Evolutionary conservation across 1,284 basidiomycete genomes (phyloP).

Genomic region (Gomphus bonarii): DNA sequence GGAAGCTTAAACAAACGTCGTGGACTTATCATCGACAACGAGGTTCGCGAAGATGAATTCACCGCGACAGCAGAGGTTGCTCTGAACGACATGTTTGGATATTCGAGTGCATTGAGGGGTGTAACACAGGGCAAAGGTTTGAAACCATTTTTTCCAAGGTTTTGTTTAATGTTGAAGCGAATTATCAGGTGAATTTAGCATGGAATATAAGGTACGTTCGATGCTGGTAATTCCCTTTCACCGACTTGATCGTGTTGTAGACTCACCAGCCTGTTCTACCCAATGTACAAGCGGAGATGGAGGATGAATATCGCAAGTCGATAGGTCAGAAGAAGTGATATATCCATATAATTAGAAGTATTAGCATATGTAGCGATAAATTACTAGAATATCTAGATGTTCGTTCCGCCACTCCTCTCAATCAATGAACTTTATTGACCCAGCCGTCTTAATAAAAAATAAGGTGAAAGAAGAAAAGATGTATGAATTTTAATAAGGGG

Average conservation of each 20-base stretch:
- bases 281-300: slow-evolving; percentile 78
- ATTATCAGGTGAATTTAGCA: slow-evolving; percentile 72
- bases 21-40: slow-evolving; percentile 93
- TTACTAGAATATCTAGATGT: background rate
- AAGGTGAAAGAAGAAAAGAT: too few species aligned
- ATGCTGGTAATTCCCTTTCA: background rate
- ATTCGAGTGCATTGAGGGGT: slow-evolving; percentile 85
- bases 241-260: slow-evolving; percentile 25
- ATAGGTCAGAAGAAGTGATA: slow-evolving; percentile 20
- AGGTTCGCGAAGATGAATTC: slow-evolving; percentile 96
- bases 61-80: slow-evolving; percentile 87
- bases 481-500: too few species aligned
- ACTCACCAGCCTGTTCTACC: slow-evolving; percentile 82
- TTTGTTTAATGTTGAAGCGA: background rate
- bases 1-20: slow-evolving; percentile 90
- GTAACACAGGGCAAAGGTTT: slow-evolving; percentile 90
- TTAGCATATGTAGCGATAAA: background rate
- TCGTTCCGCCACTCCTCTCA: background rate
- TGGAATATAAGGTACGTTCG: slow-evolving; percentile 81
- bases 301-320: slow-evolving; percentile 55
- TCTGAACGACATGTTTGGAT: slow-evolving; percentile 99
- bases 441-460: too few species aligned
- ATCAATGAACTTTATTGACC: too few species aligned
- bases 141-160: slow-evolving; percentile 12
- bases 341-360: background rate